Percentiles rank a stretch among this genome's conserved stretches.
Conservation (phyloP, 2,329 filamentous ascomycete genomes). For the Aureobasidium sp. region DNA sequence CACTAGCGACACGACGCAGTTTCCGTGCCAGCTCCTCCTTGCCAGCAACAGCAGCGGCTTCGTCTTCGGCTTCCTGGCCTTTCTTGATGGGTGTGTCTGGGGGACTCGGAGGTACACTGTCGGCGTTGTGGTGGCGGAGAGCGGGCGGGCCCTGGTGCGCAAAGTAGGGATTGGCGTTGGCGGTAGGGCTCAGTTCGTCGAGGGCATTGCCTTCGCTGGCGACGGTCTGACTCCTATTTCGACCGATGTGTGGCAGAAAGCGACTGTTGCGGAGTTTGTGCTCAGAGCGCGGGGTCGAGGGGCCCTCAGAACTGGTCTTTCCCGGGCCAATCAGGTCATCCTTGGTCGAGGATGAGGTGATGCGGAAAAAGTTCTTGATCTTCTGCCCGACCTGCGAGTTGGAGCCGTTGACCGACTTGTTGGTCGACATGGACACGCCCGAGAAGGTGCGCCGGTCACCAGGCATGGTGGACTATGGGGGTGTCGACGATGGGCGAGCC, state of each 20-base stretch:
- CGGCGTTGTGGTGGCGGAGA: slow-evolving; percentile 88
- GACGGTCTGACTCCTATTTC: slow-evolving; percentile 82
- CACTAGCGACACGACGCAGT: slow-evolving; percentile 86
- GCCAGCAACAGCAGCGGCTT: slow-evolving; percentile 65
- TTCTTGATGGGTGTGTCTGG: slow-evolving; percentile 72
- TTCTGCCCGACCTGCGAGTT: slow-evolving; percentile 52
- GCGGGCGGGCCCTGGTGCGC: slow-evolving; percentile 90
- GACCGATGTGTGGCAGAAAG: slow-evolving; percentile 79
- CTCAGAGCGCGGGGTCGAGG: slow-evolving; percentile 47
- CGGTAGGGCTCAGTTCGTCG: slow-evolving; percentile 88
- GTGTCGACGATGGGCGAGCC: not conserved
- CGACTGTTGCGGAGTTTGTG: slow-evolving; percentile 71
- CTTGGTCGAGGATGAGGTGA: slow-evolving; percentile 43
- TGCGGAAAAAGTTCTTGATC: slow-evolving; percentile 63
- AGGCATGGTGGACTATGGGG: slow-evolving; percentile 24
- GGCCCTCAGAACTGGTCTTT: slow-evolving; percentile 28
- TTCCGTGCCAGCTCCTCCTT: slow-evolving; percentile 94
- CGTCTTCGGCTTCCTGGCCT: slow-evolving; percentile 58
- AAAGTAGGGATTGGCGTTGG: slow-evolving; percentile 94
- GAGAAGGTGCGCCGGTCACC: slow-evolving; percentile 42
- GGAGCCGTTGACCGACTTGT: slow-evolving; percentile 41
- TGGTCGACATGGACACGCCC: slow-evolving; percentile 33
- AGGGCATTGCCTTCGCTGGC: slow-evolving; percentile 87
- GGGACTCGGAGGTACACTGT: slow-evolving; percentile 84
- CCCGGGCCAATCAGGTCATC: slow-evolving; percentile 31